Evolutionary conservation across 805 yeast species (phyloP), one percentile per base, ranked within the genome.

Genomic region (Kodamaea kaohsiungensis): DNA sequence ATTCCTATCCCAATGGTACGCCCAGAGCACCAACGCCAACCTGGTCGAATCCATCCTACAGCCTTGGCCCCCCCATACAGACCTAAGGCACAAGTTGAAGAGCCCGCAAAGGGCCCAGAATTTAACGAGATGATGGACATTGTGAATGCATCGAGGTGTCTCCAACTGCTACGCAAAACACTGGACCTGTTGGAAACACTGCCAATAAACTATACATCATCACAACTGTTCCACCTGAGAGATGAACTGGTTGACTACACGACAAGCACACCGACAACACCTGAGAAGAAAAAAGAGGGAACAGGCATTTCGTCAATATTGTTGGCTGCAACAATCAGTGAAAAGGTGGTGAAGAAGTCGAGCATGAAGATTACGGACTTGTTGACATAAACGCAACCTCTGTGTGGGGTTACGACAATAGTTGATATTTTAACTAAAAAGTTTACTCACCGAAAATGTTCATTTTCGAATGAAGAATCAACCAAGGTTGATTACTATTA

Each of bases 71-170:
- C 45, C 13, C 45, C 45, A 6, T 40, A 40, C 45, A 15, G 45
- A 15, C 45, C 45, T 22, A 40, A 19, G 35, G 35, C 35, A 30
- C 35, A 30, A 12, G 13, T 30, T 10, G 35, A 30, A 8, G 35
- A 30, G 8, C 35, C 35, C 3, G 27, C 30, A 6, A 25, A 39
- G 45, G n/a, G 25, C 27, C 22, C 40, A 16, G 43, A 47, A n/a
- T 13, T 47, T 25, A 53, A 45, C 19, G 71, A 67, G 7, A 60
- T 68, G 61, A 55, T 64, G 40, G 77, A 69, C 45, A 62, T 72
- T 12, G 67, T 72, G 18, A 69, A 66, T 54, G 77, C 76, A 8
- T 71, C 75, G 33, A 65, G 67, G 54, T 72, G 76, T 55, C 59
- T 72, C 10, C 75, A 71, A 56, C 64, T 67, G 25, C 48, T 71